A percentile compares a stretch with the other conserved stretches of the same genome.
Conservation (phyloP, 805 yeast genomes). For the Yamadazyma tumulicola region DNA sequence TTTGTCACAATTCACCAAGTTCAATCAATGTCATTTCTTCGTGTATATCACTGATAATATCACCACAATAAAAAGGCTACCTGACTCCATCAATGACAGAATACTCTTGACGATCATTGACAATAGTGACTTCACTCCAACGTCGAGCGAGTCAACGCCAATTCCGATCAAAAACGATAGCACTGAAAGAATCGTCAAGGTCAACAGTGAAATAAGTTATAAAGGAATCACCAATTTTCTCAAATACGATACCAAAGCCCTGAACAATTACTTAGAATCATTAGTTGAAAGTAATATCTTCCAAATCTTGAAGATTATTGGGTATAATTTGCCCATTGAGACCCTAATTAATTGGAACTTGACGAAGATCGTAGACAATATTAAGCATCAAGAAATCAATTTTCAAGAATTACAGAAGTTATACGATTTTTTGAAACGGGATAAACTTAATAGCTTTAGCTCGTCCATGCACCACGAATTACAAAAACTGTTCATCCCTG, state of each 20-base stretch:
- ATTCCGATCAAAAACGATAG: constrained; percentile 16
- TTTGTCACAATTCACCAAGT: constrained; percentile 8
- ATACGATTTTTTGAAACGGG: constrained; percentile 18
- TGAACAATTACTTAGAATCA: constrained; percentile 25
- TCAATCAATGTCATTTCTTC: constrained; percentile 13
- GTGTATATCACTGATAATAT: constrained; percentile 10
- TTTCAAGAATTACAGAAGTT: constrained; percentile 15
- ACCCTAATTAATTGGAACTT: constrained; percentile 20
- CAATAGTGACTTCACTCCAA: constrained; percentile 35
- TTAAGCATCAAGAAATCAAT: constrained; percentile 13
- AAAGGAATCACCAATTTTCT: constrained; percentile 29
- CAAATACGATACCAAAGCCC: constrained; percentile 28
- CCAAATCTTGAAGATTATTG: constrained; percentile 29
- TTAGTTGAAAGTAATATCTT: constrained; percentile 33
- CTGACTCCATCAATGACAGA: constrained; percentile 16
- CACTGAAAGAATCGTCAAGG: constrained; percentile 27
- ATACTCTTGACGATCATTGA: constrained; percentile 35
- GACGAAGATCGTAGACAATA: constrained; percentile 14
- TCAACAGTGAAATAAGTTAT: constrained; percentile 24
- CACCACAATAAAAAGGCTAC: constrained; percentile 9
- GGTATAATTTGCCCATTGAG: constrained; percentile 24
- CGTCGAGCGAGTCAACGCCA: constrained; percentile 27
- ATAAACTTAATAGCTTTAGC: constrained; percentile 26
- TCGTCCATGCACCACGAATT: constrained; percentile 33
- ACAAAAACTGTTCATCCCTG: constrained; percentile 31